These are phyloP conservation scores for Gilbertella persicaria DNA, from an alignment of 371 early-diverging fungal genomes.

Conservation along the genomic window DNA sequence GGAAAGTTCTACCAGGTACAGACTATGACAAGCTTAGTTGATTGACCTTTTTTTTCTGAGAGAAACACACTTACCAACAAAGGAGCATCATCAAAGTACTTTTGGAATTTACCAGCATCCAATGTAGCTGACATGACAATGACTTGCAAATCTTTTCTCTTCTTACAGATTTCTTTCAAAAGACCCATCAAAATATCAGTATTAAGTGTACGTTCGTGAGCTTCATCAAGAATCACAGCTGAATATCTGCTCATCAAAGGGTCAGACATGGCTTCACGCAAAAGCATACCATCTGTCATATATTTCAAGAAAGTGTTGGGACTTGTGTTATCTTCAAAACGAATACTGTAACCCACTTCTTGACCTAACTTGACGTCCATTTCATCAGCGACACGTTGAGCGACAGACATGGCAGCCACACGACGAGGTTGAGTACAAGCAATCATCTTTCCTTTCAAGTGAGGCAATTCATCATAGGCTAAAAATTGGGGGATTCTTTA, in stretches of 20 bases:
- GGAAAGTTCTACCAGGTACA: constrained; percentile 90
- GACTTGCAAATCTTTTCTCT: constrained; percentile 52
- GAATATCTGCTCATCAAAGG: constrained; percentile 57
- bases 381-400: constrained; percentile 71
- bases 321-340: constrained; percentile 56
- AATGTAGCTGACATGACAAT: constrained; percentile 86
- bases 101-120: constrained; percentile 65
- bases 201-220: constrained; percentile 70
- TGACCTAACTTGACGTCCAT: constrained; percentile 55
- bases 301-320: constrained; percentile 21
- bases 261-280: constrained; percentile 69
- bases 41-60: background rate
- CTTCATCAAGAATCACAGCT: constrained; percentile 76
- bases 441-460: constrained; percentile 81
- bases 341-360: constrained; percentile 74
- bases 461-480: constrained; percentile 88
- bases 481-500: constrained; percentile 93
- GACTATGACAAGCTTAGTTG: constrained; percentile 25
- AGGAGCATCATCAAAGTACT: constrained; percentile 61
- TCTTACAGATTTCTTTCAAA: constrained; percentile 38
- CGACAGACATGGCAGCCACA: constrained; percentile 88
- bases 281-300: constrained; percentile 50
- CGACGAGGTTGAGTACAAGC: constrained; percentile 95
- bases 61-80: constrained; percentile 32
- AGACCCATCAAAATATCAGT: constrained; percentile 31